Evolutionary conservation across 2,329 filamentous ascomycete species (phyloP), one percentile per base, ranked within the genome.

Genomic region (Clonostachys byssicola): DNA sequence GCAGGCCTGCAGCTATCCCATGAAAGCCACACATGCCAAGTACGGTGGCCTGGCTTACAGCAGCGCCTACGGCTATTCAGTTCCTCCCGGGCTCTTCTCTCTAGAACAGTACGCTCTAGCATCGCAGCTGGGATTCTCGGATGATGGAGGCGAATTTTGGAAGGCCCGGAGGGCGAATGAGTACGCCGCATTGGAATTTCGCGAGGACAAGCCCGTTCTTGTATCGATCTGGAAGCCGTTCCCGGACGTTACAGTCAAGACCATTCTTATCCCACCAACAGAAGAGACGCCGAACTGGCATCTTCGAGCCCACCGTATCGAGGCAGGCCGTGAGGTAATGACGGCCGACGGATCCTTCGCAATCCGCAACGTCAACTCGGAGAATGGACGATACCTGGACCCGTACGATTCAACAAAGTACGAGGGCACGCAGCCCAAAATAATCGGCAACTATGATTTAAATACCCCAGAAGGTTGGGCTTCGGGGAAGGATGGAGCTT

Each of bases 101-200:
- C 77, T 92, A 2, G 86, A 90, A 61, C 87, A 90, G 58, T 88
- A 85, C 59, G 85, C 87, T 0, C 78, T 89, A 2, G 87, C 89
- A 47, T 88, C 84, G 5, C 85, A 89, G 56, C 76, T 92, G 3
- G 87, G 87, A 1, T 67, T 92, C 3, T 90, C 86, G 2, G 86
- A 90, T 55, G 88, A 91, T 61, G 84, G 78, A 17, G 88, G 87
- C 36, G 87, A 91, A 63, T 81, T 83, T 52, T 92, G 88, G 88
- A 88, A 89, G 64, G 81, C 87, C 47, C 75, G 88, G n/a, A 71
- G 86, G 34, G 70, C 83, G 23, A 85, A 80, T 14, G 72, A 83
- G 42, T 80, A 86, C 54, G 79, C 84, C 1, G 72, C 71, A 1
- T 76, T 91, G 47, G 78, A 86, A 55, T 66, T 73, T 13, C 72